These are phyloP conservation scores for Phaseolus coccineus DNA, from an alignment of 331 rosid species.

Conservation along the genomic window DNA sequence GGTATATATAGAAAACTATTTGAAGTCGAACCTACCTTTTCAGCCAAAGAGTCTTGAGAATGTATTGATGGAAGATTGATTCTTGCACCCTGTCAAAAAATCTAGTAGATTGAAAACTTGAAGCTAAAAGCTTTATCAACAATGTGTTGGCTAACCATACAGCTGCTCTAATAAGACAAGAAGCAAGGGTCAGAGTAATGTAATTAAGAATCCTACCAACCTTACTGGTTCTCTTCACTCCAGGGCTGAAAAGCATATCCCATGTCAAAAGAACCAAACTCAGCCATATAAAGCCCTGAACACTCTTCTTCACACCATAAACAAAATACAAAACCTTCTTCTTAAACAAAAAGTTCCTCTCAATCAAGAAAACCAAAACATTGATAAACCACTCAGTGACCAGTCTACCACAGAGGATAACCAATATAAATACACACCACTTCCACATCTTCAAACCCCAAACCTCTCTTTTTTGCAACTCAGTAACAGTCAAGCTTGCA, in stretches of 20 bases:
- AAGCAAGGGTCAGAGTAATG: slow-evolving; percentile 67
- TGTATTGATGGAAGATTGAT: slow-evolving; percentile 82
- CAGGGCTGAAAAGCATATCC: slow-evolving; percentile 62
- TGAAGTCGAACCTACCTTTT: no score
- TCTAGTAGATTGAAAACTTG: slow-evolving; percentile 72
- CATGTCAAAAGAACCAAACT: slow-evolving; percentile 74
- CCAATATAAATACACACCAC: slow-evolving; percentile 74
- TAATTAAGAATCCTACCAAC: slow-evolving; percentile 55
- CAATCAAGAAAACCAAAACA: slow-evolving; percentile 69
- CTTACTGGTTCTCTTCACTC: slow-evolving; percentile 52
- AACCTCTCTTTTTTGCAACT: slow-evolving; percentile 33
- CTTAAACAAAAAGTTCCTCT: slow-evolving; percentile 72
- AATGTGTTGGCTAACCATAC: slow-evolving; percentile 73
- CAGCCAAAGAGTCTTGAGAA: slow-evolving; percentile 11
- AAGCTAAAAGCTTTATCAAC: slow-evolving; percentile 70
- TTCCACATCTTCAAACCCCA: slow-evolving; percentile 79
- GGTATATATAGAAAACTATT: no score
- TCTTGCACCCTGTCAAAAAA: slow-evolving; percentile 93
- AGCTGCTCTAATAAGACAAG: slow-evolving; percentile 66
- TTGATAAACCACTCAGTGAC: slow-evolving; percentile 73
- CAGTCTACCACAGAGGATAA: slow-evolving; percentile 75
- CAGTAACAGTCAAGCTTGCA: slow-evolving; percentile 36
- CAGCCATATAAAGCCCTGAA: slow-evolving; percentile 75
- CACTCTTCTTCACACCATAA: slow-evolving; percentile 75
- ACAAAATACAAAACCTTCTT: slow-evolving; percentile 88